Conservation (phyloP, 225 moss, liverwort and hornwort species). For the Asterella californica region DNA sequence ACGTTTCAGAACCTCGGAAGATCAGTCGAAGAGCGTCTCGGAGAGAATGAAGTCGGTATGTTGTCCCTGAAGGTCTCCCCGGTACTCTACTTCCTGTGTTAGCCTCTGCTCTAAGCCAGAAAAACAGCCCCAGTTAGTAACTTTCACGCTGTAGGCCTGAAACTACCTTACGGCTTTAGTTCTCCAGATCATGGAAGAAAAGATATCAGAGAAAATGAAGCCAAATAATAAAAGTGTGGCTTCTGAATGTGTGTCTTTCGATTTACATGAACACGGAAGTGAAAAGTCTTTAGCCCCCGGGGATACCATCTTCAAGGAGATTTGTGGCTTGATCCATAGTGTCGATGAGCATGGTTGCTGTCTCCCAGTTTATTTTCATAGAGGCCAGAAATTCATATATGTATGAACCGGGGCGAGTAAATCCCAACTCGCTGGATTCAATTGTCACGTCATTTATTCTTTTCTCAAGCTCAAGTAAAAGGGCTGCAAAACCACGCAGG, state of each 20-base stretch:
- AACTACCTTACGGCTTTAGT: background rate
- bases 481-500: conserved; percentile 52
- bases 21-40: conserved; percentile 80
- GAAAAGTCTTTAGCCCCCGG: background rate
- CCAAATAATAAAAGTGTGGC: too few relatives aligned
- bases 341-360: conserved; percentile 88
- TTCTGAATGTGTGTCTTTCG: background rate
- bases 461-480: conserved; percentile 89
- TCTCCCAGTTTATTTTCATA: conserved; percentile 91
- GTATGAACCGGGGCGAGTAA: conserved; percentile 81
- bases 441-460: conserved; percentile 78
- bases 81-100: conserved; percentile 50
- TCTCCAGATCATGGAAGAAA: background rate
- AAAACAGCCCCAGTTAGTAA: background rate
- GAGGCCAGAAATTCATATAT: conserved; percentile 91
- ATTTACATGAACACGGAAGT: background rate
- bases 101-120: conserved; percentile 47
- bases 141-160: background rate
- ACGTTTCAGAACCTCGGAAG: conserved; percentile 75
- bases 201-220: background rate
- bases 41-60: conserved; percentile 68
- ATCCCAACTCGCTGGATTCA: conserved; percentile 70
- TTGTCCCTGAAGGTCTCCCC: conserved; percentile 55
- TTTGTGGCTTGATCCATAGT: conserved; percentile 86
- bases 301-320: conserved; percentile 86